phyloP scores from a whole-genome alignment of 352 stramenopile genomes.

The Elongisporangium anandrum region DNA sequence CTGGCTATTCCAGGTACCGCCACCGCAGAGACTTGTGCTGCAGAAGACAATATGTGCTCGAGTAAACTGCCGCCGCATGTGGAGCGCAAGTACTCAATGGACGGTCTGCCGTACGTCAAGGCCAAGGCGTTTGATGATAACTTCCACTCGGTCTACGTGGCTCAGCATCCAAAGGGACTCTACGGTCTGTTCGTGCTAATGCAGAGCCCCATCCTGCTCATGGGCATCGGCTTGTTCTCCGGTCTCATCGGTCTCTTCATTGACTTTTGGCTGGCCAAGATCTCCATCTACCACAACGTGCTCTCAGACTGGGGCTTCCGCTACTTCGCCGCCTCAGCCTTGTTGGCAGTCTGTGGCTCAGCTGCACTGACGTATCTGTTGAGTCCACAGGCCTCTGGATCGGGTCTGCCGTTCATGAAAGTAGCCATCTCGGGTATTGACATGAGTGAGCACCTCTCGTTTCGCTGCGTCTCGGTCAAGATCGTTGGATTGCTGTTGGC shows the following conservation, averaged over 20 bases:
- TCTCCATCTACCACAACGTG: slow-evolving; percentile 59
- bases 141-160: slow-evolving; percentile 78
- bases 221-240: slow-evolving; percentile 67
- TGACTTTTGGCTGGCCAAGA: slow-evolving; percentile 59
- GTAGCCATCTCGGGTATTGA: slow-evolving; percentile 82
- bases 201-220: slow-evolving; percentile 63
- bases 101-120: slow-evolving; percentile 30
- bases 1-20: slow-evolving; percentile 4
- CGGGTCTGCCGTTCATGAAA: slow-evolving; percentile 75
- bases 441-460: slow-evolving; percentile 68
- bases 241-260: slow-evolving; percentile 55
- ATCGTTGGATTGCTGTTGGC: slow-evolving; percentile 62
- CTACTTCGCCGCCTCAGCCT: slow-evolving; percentile 53
- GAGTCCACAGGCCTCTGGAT: slow-evolving; percentile 68
- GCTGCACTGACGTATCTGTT: slow-evolving; percentile 49
- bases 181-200: slow-evolving; percentile 61
- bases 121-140: slow-evolving; percentile 56
- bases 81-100: slow-evolving; percentile 1
- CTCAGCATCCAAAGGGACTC: slow-evolving; percentile 47
- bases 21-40: slow-evolving; percentile 1
- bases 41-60: slow-evolving; percentile 3
- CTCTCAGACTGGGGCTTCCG: slow-evolving; percentile 46
- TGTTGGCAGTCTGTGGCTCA: slow-evolving; percentile 42
- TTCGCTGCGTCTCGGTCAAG: slow-evolving; percentile 69
- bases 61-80: slow-evolving; percentile 6